phyloP scores from a whole-genome alignment of 2,329 filamentous ascomycete genomes.

The Teratosphaeria zuluensis region DNA sequence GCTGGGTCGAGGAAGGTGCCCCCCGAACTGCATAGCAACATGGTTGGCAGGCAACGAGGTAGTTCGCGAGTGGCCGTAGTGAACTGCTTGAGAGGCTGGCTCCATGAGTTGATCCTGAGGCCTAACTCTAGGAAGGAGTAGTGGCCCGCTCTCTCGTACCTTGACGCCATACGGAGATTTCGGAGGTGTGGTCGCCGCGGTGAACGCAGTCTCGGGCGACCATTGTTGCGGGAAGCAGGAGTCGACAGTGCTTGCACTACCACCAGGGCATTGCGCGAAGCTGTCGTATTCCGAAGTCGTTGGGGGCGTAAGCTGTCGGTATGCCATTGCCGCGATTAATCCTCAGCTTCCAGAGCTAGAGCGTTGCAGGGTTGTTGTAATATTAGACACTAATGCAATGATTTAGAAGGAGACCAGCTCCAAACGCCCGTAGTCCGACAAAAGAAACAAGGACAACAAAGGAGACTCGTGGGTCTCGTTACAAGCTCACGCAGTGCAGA shows the following conservation, averaged over 20 bases:
- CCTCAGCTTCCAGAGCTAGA: slow-evolving; percentile 27
- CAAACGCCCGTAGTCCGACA: slow-evolving; percentile 26
- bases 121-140: slow-evolving; percentile 18
- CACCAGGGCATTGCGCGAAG: slow-evolving; percentile 18
- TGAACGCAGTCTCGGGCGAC: slow-evolving; percentile 23
- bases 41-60: slow-evolving; percentile 20
- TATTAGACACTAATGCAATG: slow-evolving; percentile 17
- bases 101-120: slow-evolving; percentile 21
- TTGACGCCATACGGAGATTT: slow-evolving; percentile 17
- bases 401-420: slow-evolving; percentile 35
- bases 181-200: slow-evolving; percentile 21
- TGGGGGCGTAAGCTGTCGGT: slow-evolving; percentile 38
- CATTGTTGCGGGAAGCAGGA: slow-evolving; percentile 20
- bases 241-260: slow-evolving; percentile 22
- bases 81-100: slow-evolving; percentile 2
- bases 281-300: slow-evolving; percentile 22
- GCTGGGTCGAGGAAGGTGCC: slow-evolving; percentile 8
- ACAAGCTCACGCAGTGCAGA: slow-evolving; percentile 13
- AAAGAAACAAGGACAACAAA: slow-evolving; percentile 28
- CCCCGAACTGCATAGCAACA: slow-evolving; percentile 19
- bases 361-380: slow-evolving; percentile 5
- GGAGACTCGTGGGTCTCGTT: slow-evolving; percentile 31
- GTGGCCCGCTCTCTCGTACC: slow-evolving; percentile 19
- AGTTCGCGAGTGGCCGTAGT: slow-evolving; percentile 17
- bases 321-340: slow-evolving; percentile 28